phyloP scores from a whole-genome alignment of 2,329 filamentous ascomycete genomes.

The Microcyclosporella mali region DNA sequence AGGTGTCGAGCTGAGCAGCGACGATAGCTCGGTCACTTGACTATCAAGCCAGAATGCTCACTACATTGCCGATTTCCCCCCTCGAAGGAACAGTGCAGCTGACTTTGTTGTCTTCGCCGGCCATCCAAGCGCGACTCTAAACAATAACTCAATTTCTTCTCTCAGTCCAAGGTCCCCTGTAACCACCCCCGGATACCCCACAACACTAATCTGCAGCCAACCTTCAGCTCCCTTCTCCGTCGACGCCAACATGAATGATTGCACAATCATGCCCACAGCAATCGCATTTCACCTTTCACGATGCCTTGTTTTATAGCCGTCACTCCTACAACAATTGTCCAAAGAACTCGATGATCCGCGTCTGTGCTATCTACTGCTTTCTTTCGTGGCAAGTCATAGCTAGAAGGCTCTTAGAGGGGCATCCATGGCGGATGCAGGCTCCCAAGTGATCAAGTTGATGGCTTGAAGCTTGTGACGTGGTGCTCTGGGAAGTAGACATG shows the following conservation, averaged over 20 bases:
- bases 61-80: conserved; percentile 8
- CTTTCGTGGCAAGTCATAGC: too few species aligned
- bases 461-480: too few species aligned
- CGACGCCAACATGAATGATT: conserved; percentile 21
- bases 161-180: conserved; percentile 15
- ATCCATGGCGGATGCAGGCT: too few species aligned
- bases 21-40: too few species aligned
- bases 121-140: conserved; percentile 24
- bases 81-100: conserved; percentile 9
- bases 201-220: conserved; percentile 20
- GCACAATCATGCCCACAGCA: conserved; percentile 24
- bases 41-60: conserved; percentile 7
- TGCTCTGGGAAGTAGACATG: too few species aligned
- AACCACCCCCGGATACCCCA: conserved; percentile 22
- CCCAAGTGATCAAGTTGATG: too few species aligned
- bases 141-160: conserved; percentile 17
- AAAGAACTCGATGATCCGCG: conserved; percentile 22
- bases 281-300: conserved; percentile 17
- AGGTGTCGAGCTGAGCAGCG: too few species aligned
- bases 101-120: conserved; percentile 3
- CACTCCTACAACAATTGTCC: conserved; percentile 16
- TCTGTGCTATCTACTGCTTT: too few species aligned
- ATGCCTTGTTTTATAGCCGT: conserved; percentile 17
- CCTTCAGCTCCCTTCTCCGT: conserved; percentile 19
- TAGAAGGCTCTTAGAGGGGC: too few species aligned